These are phyloP conservation scores for Monilinia fructigena DNA, from an alignment of 2,329 filamentous ascomycete genomes.

Conservation along the genomic window DNA sequence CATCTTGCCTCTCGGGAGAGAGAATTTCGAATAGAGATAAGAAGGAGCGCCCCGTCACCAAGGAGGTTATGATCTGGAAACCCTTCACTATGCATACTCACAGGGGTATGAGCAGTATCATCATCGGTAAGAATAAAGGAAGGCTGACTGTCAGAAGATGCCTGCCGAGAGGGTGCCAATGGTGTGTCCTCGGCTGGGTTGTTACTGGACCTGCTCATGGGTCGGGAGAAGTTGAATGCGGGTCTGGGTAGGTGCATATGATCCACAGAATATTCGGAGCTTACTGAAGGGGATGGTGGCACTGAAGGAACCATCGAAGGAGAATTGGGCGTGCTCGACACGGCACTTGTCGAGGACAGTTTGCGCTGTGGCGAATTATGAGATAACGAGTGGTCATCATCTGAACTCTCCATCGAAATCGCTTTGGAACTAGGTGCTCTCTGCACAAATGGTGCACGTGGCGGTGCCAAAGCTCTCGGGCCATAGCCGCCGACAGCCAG, in stretches of 20 bases:
- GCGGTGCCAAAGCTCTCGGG: slow-evolving; percentile 46
- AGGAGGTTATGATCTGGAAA: slow-evolving; percentile 53
- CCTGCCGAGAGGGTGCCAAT: slow-evolving; percentile 58
- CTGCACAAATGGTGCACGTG: slow-evolving; percentile 45
- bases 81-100: slow-evolving; percentile 70
- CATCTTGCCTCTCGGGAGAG: slow-evolving; percentile 77
- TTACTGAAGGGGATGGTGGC: slow-evolving; percentile 77
- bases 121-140: slow-evolving; percentile 63
- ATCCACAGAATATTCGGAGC: slow-evolving; percentile 73
- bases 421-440: slow-evolving; percentile 59
- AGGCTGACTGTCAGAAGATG: slow-evolving; percentile 66
- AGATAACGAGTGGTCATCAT: slow-evolving; percentile 64
- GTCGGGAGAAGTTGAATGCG: slow-evolving; percentile 91
- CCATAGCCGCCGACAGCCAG: slow-evolving; percentile 39
- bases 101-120: slow-evolving; percentile 63
- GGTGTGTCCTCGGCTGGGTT: slow-evolving; percentile 44
- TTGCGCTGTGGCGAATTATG: slow-evolving; percentile 66
- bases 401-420: slow-evolving; percentile 63
- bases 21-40: slow-evolving; percentile 84
- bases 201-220: slow-evolving; percentile 70
- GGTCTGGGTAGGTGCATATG: slow-evolving; percentile 62
- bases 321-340: slow-evolving; percentile 63
- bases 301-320: slow-evolving; percentile 56
- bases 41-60: slow-evolving; percentile 59
- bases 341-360: slow-evolving; percentile 68